Conservation (phyloP, 306 rosid genomes). For the Prunus mume region DNA sequence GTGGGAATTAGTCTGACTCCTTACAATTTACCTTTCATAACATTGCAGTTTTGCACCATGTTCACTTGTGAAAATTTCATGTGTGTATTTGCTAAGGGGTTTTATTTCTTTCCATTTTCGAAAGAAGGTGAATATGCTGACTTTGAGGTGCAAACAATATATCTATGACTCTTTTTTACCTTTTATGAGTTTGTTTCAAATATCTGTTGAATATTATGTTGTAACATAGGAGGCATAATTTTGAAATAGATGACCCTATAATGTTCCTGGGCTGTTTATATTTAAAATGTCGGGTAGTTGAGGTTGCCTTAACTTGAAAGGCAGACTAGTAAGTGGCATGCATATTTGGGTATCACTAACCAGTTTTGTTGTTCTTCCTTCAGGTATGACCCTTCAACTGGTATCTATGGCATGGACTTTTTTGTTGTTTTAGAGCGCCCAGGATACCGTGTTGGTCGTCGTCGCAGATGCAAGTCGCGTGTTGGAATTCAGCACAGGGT, state of each 20-base stretch:
- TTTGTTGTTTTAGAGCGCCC: conserved; percentile 52
- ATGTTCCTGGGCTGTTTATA: not conserved
- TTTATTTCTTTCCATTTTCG: not conserved
- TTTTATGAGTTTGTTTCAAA: not conserved
- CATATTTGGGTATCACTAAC: not conserved
- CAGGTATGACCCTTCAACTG: conserved; percentile 60
- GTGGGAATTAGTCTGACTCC: not conserved
- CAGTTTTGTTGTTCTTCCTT: not conserved
- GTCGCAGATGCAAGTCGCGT: conserved; percentile 50
- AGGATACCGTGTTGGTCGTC: conserved; percentile 58
- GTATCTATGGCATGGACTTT: conserved; percentile 71
- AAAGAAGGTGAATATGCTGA: not conserved
- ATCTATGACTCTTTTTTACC: not conserved
- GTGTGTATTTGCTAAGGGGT: not conserved
- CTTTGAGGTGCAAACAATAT: not conserved
- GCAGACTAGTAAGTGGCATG: no score
- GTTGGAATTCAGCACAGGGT: conserved; percentile 64
- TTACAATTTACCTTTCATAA: not conserved
- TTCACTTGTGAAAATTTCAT: not conserved
- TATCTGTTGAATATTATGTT: not conserved
- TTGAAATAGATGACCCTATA: not conserved
- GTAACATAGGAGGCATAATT: not conserved
- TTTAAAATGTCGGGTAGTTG: no score
- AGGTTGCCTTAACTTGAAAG: no score
- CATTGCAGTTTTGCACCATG: not conserved